These are phyloP conservation scores for Salicornia ramosissima DNA, from an alignment of 148 eudicot genomes.

Conservation along the genomic window DNA sequence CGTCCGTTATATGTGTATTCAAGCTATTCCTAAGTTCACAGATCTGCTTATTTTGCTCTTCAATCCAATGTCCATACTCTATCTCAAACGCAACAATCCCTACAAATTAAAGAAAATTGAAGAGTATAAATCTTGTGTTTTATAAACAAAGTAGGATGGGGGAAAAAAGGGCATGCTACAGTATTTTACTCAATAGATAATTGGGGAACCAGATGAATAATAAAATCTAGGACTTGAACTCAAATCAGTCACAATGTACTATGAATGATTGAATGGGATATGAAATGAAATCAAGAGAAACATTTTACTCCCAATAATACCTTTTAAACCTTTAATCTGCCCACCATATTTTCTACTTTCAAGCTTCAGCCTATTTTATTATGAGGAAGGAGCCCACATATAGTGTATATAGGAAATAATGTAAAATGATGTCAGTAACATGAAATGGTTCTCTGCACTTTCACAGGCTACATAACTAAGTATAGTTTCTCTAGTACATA, in stretches of 20 bases:
- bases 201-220: neutral
- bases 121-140: neutral
- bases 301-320: neutral
- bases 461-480: neutral
- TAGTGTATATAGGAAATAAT: neutral
- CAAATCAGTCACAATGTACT: neutral
- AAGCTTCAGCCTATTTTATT: neutral
- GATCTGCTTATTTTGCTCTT: conserved; percentile 61
- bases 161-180: neutral
- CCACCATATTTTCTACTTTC: neutral
- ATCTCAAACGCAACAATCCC: conserved; percentile 70
- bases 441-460: neutral
- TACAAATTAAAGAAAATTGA: conserved; percentile 23
- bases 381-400: neutral
- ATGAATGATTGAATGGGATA: neutral
- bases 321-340: neutral
- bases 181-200: neutral
- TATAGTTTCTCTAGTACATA: neutral
- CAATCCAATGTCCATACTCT: conserved; percentile 83
- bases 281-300: neutral
- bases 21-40: conserved; percentile 54
- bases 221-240: neutral
- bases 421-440: neutral
- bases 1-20: conserved; percentile 43
- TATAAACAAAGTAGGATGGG: neutral